phyloP scores from a whole-genome alignment of 2,329 filamentous ascomycete species.

The Phoma sp. region DNA sequence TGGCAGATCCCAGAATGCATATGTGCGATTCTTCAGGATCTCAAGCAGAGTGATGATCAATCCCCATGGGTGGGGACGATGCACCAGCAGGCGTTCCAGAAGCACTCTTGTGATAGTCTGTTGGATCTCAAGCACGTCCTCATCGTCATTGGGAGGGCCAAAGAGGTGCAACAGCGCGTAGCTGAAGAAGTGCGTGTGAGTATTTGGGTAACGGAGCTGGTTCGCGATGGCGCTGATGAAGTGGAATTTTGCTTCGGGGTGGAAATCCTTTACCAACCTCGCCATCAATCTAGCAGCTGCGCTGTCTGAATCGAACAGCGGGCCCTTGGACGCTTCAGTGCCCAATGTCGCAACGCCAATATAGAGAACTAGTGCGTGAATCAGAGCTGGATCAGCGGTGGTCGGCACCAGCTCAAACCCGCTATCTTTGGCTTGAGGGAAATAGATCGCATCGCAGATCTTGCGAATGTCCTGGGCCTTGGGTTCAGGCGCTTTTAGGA shows the following conservation, averaged over 20 bases:
- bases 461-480: constrained; percentile 78
- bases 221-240: constrained; percentile 86
- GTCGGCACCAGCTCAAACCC: constrained; percentile 72
- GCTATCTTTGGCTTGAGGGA: constrained; percentile 64
- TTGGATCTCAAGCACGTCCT: constrained; percentile 76
- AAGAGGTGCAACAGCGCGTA: constrained; percentile 86
- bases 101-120: constrained; percentile 91
- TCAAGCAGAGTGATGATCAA: constrained; percentile 87
- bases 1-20: constrained; percentile 89
- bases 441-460: constrained; percentile 76
- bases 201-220: constrained; percentile 88
- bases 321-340: constrained; percentile 64
- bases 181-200: constrained; percentile 91
- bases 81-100: constrained; percentile 84
- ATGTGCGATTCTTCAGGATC: constrained; percentile 88
- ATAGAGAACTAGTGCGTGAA: constrained; percentile 85
- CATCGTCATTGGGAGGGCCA: constrained; percentile 63
- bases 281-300: constrained; percentile 76
- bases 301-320: constrained; percentile 69
- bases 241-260: constrained; percentile 82
- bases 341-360: constrained; percentile 77
- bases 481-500: constrained; percentile 62
- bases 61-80: constrained; percentile 95
- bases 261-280: constrained; percentile 76
- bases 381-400: constrained; percentile 71